Base-by-base conservation (phyloP, 78 protist genomes). In the Diacronema lutheri region DNA sequence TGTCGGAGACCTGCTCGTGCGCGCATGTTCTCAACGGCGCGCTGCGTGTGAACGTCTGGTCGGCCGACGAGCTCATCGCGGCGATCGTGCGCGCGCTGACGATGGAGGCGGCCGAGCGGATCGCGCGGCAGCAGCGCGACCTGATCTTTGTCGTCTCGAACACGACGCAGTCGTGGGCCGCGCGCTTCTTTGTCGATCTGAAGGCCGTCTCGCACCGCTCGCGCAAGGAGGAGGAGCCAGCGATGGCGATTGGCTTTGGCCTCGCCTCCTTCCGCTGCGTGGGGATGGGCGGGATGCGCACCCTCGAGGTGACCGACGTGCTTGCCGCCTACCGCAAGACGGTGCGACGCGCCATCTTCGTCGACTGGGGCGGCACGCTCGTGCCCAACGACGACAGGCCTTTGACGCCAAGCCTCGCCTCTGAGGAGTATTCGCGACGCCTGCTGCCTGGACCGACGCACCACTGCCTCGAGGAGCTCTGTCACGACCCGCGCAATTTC, bases 291-390 rank as follows among this genome's bases (percentile, higher is more conserved):
- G 55, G 12, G 10, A 40, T 69, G 33, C 11, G 23, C 23, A 11
- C 77, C 25, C 77, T 69, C 77, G 77, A 69, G 29, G 23, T 56
- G 55, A 69, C 77, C 21, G 77, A 69, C 33, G 77, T 69, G 57
- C 77, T 69, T 31, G 29, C 77, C 2, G 77, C 77, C 25, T 69
- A 69, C 55, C 77, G 77, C 13, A 50, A 56, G 6, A 56, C 77
- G 31, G 29, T 50, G 9, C 46, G 77, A 3, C 55, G 77, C 11
- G 77, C 77, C 56, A 37, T 69, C 77, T 69, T 69, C 77, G 35
- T 69, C 37, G 77, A 69, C 31, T 69, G 77, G 77, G 77, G 77
- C 4, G 77, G 77, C 33, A 69, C 77, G 37, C 6, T 69, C 57
- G 77, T 69, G 33, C 74, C 74, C 31, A 23, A 41, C 23, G 74